Base-by-base conservation (phyloP, 257 asterid genomes). In the Craterostigma plantagineum region DNA sequence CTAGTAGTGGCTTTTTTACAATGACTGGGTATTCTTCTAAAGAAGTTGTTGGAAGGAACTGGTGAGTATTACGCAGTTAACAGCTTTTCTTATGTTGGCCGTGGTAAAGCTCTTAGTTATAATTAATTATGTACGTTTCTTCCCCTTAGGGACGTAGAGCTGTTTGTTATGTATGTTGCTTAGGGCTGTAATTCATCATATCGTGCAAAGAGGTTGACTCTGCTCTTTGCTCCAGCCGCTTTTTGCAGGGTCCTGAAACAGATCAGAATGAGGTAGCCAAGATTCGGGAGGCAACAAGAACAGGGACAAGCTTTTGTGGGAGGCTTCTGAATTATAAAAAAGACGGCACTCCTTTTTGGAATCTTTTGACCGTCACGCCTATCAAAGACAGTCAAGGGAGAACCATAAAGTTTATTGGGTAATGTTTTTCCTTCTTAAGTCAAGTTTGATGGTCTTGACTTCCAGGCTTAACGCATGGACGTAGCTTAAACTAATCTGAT, bases 301-400 rank as follows among this genome's bases (percentile, higher is more conserved):
- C 76, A 3, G 98, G 98, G 35, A 59, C 55, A 16, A 79, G 92
- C 74, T 90, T 79, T 48, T 90, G 98, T 58, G 98, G 98, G 49
- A 72, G 98, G 83, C 76, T 90, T 41, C 68, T 90, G 48, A 90
- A 90, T 67, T 90, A 83, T 69, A 90, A 79, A 73, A 90, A 90
- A 65, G 73, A 90, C 45, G 98, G 98, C 33, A 90, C 91, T 34
- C 95, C 84, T 39, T 90, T 90, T 52, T 90, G 98, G 98, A 90
- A 90, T 70, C 69, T 90, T 44, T 60, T 90, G 51, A 90, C 98
- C 7, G 16, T 90, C 65, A 83, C 84, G 40, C 98, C 98, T 11
- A 80, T 90, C 51, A 90, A 83, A 60, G 76, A 90, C 65, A 72
- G 73, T 63, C 75, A 64, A 35, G 98, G 95, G 71, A 71, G 43